Evolutionary conservation across 2,329 filamentous ascomycete species (phyloP), one percentile per base, ranked within the genome.

Genomic region (Emydomyces testavorans): DNA sequence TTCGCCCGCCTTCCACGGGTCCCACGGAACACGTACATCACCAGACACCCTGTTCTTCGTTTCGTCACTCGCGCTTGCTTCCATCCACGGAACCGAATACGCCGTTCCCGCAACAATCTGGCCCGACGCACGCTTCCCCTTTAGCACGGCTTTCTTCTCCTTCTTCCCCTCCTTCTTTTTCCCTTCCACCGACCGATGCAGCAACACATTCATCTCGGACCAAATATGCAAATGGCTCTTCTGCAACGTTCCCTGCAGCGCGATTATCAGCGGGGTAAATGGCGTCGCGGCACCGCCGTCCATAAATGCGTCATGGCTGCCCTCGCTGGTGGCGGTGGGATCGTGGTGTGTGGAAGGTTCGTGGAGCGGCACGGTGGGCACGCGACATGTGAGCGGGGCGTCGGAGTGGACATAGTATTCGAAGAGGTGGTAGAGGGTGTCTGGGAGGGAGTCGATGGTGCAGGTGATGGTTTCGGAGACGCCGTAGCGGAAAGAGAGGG

Each of bases 321-420:
- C 38, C 28, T 48, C 43, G 53, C 45, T 53, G 28, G 44, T 56
- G 39, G 43, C 50, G 37, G 49, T 44, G n/a, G 36, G 26, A 24
- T 50, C 29, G 16, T 6, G 15, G 8, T 36, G 31, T 41, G 36
- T 46, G 13, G 8, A 64, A 28, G 74, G 66, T 59, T 78, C 72
- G 54, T 78, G 65, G 26, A 52, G 26, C n/a, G 50, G 50, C n/a
- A 46, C 31, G 0, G 86, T 79, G 23, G 90, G 87, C 11, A 96
- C 78, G 45, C 92, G 89, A 67, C 92, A 98, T 47, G 87, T 81
- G 42, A 96, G 75, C 7, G 92, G 92, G 15, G 88, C 89, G 68
- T 98, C 92, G 71, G 84, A 88, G 74, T 96, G 92, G 65, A 96
- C 82, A 75, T 96, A 96, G 75, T 95, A 96, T 70, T 96, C 62